Evolutionary conservation across 192 early-diverging fungal genomes (phyloP).

Genomic region (Linnemannia schmuckeri): DNA sequence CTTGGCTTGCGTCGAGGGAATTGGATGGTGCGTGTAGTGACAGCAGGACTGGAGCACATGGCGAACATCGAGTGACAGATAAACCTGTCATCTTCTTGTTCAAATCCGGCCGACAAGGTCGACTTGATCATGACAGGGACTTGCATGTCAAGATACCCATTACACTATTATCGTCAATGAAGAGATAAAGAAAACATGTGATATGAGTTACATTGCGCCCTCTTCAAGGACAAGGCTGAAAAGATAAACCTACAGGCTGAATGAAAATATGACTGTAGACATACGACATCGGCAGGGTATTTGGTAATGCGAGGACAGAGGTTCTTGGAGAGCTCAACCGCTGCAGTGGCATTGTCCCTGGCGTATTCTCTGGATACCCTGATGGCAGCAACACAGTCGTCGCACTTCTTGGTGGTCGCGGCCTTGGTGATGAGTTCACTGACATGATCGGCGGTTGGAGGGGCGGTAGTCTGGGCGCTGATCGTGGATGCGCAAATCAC

Average conservation of each 20-base stretch:
- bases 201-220: not conserved
- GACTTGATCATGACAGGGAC: not conserved
- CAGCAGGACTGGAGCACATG: not conserved
- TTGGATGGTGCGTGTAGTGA: constrained; percentile 10
- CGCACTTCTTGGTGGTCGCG: not conserved
- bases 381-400: not conserved
- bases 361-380: not conserved
- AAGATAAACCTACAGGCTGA: no score
- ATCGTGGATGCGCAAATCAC: not conserved
- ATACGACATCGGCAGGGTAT: not conserved
- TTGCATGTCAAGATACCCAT: constrained; percentile 5
- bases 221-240: no score
- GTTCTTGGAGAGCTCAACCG: not conserved
- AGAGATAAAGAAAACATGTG: not conserved
- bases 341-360: not conserved
- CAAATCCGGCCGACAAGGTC: not conserved
- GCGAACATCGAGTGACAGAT: not conserved
- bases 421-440: not conserved
- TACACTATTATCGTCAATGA: constrained; percentile 1
- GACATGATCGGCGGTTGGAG: not conserved
- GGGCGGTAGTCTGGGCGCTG: not conserved
- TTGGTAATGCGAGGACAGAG: not conserved
- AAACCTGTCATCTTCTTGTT: not conserved
- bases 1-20: constrained; percentile 55
- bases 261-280: not conserved